These are phyloP conservation scores for Backusella liffmaniae DNA, from an alignment of 192 early-diverging fungal genomes.

Conservation along the genomic window DNA sequence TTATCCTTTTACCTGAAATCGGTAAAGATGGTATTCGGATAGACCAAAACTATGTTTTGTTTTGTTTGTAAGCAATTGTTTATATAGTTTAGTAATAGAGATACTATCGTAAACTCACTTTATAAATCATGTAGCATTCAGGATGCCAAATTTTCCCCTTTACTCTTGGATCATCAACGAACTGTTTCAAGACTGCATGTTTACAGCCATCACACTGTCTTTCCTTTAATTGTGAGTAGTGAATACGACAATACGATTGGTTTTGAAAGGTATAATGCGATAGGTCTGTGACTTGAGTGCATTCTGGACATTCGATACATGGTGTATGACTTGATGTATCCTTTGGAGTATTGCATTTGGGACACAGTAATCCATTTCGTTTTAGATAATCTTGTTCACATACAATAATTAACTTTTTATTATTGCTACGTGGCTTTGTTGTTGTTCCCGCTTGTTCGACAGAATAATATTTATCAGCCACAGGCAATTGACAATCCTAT, in stretches of 20 bases:
- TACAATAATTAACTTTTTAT: not conserved
- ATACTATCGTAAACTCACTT: slow-evolving; percentile 38
- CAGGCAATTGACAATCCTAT: slow-evolving; percentile 13
- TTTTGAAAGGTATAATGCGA: slow-evolving; percentile 81
- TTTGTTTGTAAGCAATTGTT: not conserved
- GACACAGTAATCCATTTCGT: not conserved
- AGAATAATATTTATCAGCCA: slow-evolving; percentile 6
- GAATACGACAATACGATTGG: slow-evolving; percentile 74
- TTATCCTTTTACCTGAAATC: not conserved
- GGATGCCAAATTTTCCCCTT: slow-evolving; percentile 78
- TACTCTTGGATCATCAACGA: slow-evolving; percentile 67
- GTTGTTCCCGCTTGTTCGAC: not conserved
- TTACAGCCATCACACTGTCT: slow-evolving; percentile 77
- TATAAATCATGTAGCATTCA: slow-evolving; percentile 91
- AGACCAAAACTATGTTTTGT: not conserved
- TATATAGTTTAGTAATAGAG: not conserved
- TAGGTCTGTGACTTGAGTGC: not conserved
- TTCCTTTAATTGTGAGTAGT: slow-evolving; percentile 74
- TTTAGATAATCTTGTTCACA: slow-evolving; percentile 10
- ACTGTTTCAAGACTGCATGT: slow-evolving; percentile 77
- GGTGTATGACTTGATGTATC: not conserved
- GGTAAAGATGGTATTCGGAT: slow-evolving; percentile 6
- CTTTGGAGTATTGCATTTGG: slow-evolving; percentile 10
- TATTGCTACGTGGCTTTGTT: not conserved
- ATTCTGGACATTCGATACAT: slow-evolving; percentile 18